A percentile compares a stretch with the other conserved stretches of the same genome.
These are phyloP conservation scores for Phytophthora lateralis DNA, from an alignment of 352 stramenopile genomes.

Conservation along the genomic window DNA sequence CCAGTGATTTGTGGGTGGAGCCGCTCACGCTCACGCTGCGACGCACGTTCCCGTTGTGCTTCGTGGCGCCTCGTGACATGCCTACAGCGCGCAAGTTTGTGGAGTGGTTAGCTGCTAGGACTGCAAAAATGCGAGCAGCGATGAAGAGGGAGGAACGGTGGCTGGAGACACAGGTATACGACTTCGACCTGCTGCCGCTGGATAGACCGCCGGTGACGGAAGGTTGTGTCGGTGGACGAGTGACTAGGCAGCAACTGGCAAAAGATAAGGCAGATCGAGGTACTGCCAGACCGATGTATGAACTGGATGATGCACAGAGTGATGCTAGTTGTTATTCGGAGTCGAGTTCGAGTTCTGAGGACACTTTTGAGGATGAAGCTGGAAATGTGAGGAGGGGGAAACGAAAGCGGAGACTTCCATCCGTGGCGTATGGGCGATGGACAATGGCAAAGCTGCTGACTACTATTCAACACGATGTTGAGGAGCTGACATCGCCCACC, in stretches of 20 bases:
- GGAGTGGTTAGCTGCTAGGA: conserved; percentile 65
- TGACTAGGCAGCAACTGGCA: conserved; percentile 24
- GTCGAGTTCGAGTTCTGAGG: conserved; percentile 19
- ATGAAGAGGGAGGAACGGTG: conserved; percentile 58
- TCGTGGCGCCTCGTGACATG: conserved; percentile 62
- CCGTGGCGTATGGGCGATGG: conserved; percentile 46
- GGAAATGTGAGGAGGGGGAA: conserved; percentile 5
- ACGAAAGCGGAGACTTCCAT: conserved; percentile 15
- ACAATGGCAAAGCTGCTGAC: conserved; percentile 52
- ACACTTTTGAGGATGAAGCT: conserved; percentile 9
- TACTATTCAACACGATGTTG: conserved; percentile 38
- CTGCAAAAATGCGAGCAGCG: conserved; percentile 45
- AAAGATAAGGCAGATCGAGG: conserved; percentile 4
- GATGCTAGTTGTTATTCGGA: conserved; percentile 13
- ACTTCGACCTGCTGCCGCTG: conserved; percentile 45
- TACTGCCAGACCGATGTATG: neutral
- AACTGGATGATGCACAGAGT: neutral
- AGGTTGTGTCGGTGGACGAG: conserved; percentile 5
- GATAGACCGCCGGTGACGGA: conserved; percentile 23
- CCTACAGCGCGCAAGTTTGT: conserved; percentile 58
- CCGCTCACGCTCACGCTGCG: conserved; percentile 71
- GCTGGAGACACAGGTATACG: conserved; percentile 56
- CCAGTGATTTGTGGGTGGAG: conserved; percentile 77
- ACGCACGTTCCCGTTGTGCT: conserved; percentile 69
- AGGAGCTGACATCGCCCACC: conserved; percentile 22